These are phyloP conservation scores for Irpex sp. DNA, from an alignment of 1,284 basidiomycete species.

Conservation along the genomic window DNA sequence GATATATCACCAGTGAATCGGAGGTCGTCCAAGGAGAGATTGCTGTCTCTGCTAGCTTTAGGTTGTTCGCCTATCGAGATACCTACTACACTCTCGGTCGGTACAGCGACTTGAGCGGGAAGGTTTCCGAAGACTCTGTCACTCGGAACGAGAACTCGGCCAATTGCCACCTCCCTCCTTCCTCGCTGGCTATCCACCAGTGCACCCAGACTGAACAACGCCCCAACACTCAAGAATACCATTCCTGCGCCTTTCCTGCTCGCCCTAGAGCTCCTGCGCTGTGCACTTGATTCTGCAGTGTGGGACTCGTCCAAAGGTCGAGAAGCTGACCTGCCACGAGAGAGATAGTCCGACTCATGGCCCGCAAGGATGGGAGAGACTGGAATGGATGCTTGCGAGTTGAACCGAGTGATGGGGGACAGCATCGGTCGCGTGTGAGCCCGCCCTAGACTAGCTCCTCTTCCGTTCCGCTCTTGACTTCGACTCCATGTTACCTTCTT, in stretches of 20 bases:
- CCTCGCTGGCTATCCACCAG: conserved; percentile 32
- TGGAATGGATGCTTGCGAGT: conserved; percentile 31
- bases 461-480: conserved; percentile 44
- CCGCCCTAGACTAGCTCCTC: conserved; percentile 40
- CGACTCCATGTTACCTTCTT: conserved; percentile 64
- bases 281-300: conserved; percentile 13
- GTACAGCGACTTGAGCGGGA: neutral
- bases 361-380: conserved; percentile 15
- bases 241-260: conserved; percentile 64
- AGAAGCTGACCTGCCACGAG: conserved; percentile 45
- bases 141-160: conserved; percentile 24
- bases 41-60: neutral
- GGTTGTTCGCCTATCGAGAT: neutral
- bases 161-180: conserved; percentile 22
- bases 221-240: conserved; percentile 70
- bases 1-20: conserved; percentile 6
- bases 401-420: conserved; percentile 23
- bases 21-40: conserved; percentile 7
- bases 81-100: neutral
- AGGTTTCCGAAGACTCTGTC: conserved; percentile 13
- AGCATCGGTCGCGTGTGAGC: conserved; percentile 18
- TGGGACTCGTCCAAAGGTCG: conserved; percentile 24
- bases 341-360: conserved; percentile 24
- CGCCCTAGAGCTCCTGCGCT: conserved; percentile 47
- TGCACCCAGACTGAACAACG: conserved; percentile 63